Percentiles rank a stretch among this genome's conserved stretches.
phyloP scores from a whole-genome alignment of 2,329 filamentous ascomycete genomes.

The Penicillium sp. region DNA sequence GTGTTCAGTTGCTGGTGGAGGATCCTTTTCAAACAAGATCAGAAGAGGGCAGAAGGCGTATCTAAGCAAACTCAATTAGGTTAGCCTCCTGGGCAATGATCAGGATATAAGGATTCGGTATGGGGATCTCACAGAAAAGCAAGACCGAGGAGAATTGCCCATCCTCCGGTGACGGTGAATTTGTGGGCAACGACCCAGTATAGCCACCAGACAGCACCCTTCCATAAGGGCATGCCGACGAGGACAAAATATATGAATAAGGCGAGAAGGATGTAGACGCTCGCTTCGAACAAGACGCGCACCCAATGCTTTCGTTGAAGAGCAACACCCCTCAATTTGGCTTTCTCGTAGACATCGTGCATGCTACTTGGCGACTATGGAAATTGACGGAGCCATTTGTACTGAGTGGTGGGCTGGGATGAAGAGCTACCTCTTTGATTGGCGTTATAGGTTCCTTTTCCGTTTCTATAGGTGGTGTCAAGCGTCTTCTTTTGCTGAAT shows the following conservation, averaged over 20 bases:
- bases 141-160: slow-evolving; percentile 42
- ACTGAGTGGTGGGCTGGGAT: slow-evolving; percentile 1
- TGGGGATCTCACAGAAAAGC: slow-evolving; percentile 33
- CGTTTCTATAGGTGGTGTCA: neutral
- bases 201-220: slow-evolving; percentile 45
- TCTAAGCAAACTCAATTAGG: neutral
- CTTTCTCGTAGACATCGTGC: slow-evolving; percentile 21
- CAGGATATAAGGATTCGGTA: neutral
- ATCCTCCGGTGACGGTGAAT: slow-evolving; percentile 43
- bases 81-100: neutral
- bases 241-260: slow-evolving; percentile 49
- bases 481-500: neutral
- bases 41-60: slow-evolving; percentile 34
- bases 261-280: slow-evolving; percentile 37
- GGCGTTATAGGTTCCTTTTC: slow-evolving; percentile 19
- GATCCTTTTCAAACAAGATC: slow-evolving; percentile 34
- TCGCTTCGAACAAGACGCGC: slow-evolving; percentile 40
- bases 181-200: slow-evolving; percentile 44
- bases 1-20: slow-evolving; percentile 16
- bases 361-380: slow-evolving; percentile 12
- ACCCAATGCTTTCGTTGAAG: slow-evolving; percentile 35
- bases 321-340: slow-evolving; percentile 19
- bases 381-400: slow-evolving; percentile 4
- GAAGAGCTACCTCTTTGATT: slow-evolving; percentile 11
- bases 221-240: slow-evolving; percentile 48